Conservation (phyloP, 2,329 filamentous ascomycete genomes). For the Chaetomium sp. region DNA sequence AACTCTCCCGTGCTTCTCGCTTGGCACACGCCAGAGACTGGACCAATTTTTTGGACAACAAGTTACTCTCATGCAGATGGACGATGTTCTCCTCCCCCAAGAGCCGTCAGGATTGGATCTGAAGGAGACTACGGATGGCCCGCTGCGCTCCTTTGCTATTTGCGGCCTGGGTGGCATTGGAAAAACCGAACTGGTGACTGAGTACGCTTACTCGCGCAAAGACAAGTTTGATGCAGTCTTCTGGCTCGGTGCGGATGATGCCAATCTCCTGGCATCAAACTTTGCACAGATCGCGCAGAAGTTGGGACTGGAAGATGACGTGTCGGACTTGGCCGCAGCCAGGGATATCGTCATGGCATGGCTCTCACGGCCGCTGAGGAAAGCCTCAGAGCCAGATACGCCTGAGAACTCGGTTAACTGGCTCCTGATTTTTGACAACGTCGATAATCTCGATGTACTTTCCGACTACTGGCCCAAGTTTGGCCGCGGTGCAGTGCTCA, state of each 20-base stretch:
- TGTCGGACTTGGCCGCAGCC: neutral
- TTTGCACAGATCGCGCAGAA: neutral
- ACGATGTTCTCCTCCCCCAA: too few species aligned
- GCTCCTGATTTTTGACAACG: neutral
- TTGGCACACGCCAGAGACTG: too few species aligned
- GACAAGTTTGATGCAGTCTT: neutral
- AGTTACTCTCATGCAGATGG: too few species aligned
- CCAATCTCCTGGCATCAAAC: neutral
- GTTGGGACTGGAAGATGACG: neutral
- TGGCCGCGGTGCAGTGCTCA: neutral
- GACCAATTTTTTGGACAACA: too few species aligned
- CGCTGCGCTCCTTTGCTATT: neutral
- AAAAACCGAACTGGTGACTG: neutral
- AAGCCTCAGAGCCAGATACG: neutral
- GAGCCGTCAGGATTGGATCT: too few species aligned
- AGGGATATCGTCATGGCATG: neutral
- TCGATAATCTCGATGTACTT: neutral
- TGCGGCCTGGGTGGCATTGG: neutral
- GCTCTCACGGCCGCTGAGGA: neutral
- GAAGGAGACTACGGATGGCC: too few species aligned
- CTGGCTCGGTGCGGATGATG: neutral
- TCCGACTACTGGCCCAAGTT: neutral
- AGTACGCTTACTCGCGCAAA: neutral
- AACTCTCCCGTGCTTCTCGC: too few species aligned
- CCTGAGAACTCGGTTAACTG: neutral